Evolutionary conservation across 805 yeast genomes (phyloP), one percentile per base, ranked within the genome.

Genomic region (Kuraishia floccosa): DNA sequence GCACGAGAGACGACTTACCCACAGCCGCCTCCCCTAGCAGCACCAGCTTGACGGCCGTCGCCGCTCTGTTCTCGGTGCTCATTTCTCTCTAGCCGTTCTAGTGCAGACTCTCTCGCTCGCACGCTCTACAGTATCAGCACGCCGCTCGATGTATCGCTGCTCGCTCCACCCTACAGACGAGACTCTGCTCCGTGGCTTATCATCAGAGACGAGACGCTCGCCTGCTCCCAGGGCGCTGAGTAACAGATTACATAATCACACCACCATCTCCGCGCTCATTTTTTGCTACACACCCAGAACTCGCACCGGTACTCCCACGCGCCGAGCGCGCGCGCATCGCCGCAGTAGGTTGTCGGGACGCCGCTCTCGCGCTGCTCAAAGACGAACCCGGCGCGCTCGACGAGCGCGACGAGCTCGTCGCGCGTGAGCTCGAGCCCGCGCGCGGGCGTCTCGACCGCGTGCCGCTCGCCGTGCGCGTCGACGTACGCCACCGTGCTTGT

Each of bases 11-110:
- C 4, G 95, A 84, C 51, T 89, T 89, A 32, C 98, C 98, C 12
- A 89, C 98, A 0, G 98, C 98, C 1, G 96, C 96, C 51, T 89
- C 98, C 18, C 98, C 98, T 28, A 89, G 61, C 25, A 89, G 72
- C 6, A 89, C 98, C 35, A 89, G 68, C 56, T 89, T 89, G 33
- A 89, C 94, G 11, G 87, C 71, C 18, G 81, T 77, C 30, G 79
- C 59, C 22, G 44, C 43, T 12, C 34, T n/a, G n/a, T n/a, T n/a
- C n/a, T n/a, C n/a, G n/a, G n/a, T n/a, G n/a, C n/a, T n/a, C n/a
- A n/a, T n/a, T n/a, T n/a, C n/a, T n/a, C n/a, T n/a, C n/a, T n/a
- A n/a, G n/a, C n/a, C n/a, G n/a, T n/a, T n/a, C n/a, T n/a, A n/a
- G n/a, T n/a, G n/a, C n/a, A n/a, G n/a, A n/a, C n/a, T n/a, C n/a